A percentile compares a stretch with the other conserved stretches of the same genome.
These are phyloP conservation scores for Acrocalymma vagum DNA, from an alignment of 2,329 filamentous ascomycete genomes.

Conservation along the genomic window DNA sequence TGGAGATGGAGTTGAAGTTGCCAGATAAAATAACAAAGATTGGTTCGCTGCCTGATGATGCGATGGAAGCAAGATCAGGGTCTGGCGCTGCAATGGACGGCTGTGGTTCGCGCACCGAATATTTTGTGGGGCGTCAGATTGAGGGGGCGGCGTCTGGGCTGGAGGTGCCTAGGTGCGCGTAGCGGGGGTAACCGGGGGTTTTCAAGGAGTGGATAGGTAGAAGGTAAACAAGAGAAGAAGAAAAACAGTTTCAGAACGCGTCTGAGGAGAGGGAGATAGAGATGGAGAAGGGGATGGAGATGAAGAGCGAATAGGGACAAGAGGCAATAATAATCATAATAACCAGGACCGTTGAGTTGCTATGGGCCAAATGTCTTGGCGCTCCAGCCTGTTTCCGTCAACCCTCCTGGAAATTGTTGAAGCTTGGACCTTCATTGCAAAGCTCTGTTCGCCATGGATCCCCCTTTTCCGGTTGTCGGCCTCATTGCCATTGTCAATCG, in stretches of 20 bases:
- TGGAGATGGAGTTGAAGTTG: slow-evolving; percentile 14
- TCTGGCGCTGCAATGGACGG: slow-evolving; percentile 7
- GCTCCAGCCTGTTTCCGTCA: slow-evolving; percentile 13
- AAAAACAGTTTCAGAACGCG: slow-evolving; percentile 6
- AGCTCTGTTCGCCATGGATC: slow-evolving; percentile 14
- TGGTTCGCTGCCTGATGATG: slow-evolving; percentile 27
- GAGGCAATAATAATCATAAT: slow-evolving; percentile 10
- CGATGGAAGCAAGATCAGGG: slow-evolving; percentile 12
- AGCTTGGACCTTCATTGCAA: slow-evolving; percentile 17
- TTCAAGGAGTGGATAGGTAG: slow-evolving; percentile 6
- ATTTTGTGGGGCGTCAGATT: background rate
- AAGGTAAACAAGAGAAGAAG: slow-evolving; percentile 6
- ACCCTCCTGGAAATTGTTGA: slow-evolving; percentile 17
- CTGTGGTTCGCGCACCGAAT: background rate
- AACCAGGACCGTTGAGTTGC: too few relatives aligned
- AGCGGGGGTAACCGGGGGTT: slow-evolving; percentile 1
- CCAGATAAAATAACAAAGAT: too few relatives aligned
- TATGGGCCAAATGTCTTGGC: slow-evolving; percentile 17
- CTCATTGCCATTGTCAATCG: background rate
- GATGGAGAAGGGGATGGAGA: slow-evolving; percentile 17
- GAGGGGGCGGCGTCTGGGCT: background rate
- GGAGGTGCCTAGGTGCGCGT: background rate
- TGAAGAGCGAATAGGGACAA: slow-evolving; percentile 14
- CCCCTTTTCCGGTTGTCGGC: slow-evolving; percentile 5
- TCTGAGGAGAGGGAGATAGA: slow-evolving; percentile 12